Conservation (phyloP, 1,284 basidiomycete genomes). For the Puccinia hordei region DNA sequence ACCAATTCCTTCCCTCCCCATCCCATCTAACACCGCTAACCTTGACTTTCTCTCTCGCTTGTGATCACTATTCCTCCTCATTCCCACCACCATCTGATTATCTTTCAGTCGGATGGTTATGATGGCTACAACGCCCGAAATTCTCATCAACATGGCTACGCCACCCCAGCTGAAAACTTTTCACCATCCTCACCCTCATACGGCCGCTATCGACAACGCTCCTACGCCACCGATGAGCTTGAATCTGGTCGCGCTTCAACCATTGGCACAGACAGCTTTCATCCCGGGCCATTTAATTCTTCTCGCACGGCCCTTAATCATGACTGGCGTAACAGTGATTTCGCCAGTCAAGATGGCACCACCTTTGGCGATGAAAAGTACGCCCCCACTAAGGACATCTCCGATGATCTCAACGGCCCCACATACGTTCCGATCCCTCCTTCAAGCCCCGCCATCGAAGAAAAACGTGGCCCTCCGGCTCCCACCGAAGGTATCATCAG, state of each 20-base stretch:
- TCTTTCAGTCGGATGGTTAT: slow-evolving; percentile 38
- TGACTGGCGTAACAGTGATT: slow-evolving; percentile 57
- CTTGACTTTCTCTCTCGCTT: neutral
- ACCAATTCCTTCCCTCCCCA: slow-evolving; percentile 50
- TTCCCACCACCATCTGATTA: neutral
- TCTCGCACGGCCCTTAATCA: slow-evolving; percentile 59
- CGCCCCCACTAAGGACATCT: slow-evolving; percentile 52
- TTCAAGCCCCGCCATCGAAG: slow-evolving; percentile 55
- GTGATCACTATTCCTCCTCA: neutral
- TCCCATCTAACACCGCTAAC: neutral
- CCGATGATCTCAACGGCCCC: slow-evolving; percentile 53
- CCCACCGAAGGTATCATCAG: slow-evolving; percentile 46
- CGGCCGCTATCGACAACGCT: slow-evolving; percentile 56
- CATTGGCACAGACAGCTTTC: slow-evolving; percentile 56
- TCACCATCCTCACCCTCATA: slow-evolving; percentile 39
- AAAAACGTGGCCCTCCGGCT: slow-evolving; percentile 48
- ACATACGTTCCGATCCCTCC: slow-evolving; percentile 54
- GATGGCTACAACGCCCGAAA: slow-evolving; percentile 24
- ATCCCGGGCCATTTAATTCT: slow-evolving; percentile 55
- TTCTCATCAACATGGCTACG: slow-evolving; percentile 18
- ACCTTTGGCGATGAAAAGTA: slow-evolving; percentile 51
- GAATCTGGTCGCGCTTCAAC: slow-evolving; percentile 58
- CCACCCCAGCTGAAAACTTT: slow-evolving; percentile 24
- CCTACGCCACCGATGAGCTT: slow-evolving; percentile 57
- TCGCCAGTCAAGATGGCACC: slow-evolving; percentile 59